Evolutionary conservation across 352 stramenopile genomes (phyloP), one percentile per base, ranked within the genome.

Genomic region (Globisporangium recalcitrans): DNA sequence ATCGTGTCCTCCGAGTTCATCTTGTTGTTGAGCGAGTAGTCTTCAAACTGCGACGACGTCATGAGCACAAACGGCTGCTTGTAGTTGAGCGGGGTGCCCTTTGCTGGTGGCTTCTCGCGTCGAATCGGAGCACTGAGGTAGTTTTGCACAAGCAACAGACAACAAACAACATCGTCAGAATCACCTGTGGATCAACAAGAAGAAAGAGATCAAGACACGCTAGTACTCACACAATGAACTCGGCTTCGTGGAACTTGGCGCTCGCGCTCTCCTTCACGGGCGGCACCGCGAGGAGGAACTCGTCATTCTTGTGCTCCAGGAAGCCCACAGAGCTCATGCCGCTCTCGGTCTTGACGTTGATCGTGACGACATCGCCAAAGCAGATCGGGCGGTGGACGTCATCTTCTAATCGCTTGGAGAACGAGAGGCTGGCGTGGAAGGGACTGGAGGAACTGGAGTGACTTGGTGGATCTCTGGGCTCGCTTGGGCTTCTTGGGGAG

Each of bases 1-100:
- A 93, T 62, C 14, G 70, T 77, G 29, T 92, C 77, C 31, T 77
- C 74, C 31, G 61, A 68, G 21, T 76, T 51, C 34, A 87, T 82
- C 69, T 91, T 91, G 73, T 89, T 90, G 70, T 89, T 91, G 26
- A 93, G 70, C 53, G 84, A 82, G 72, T 89, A 92, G 4, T 68
- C 73, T 42, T 78, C 77, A 42, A 72, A 77, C 54, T 87, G 71
- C 29, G 73, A 88, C n/a, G 53, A 67, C 22, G 82, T 89, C 19
- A 70, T 59, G 36, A 93, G 78, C 52, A 90, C 76, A 53, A 93
- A 90, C 19, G 78, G 70, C 51, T 88, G 82, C 60, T 83, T 72
- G 54, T 84, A 93, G 22, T 71, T 85, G 40, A 91, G 63, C 24
- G 72, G 70, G 21, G 78, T 87, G 55, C 79, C 79, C 4, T 64